Base-by-base conservation (phyloP, 768 basidiomycete species). In the Ephemerocybe angulata region DNA sequence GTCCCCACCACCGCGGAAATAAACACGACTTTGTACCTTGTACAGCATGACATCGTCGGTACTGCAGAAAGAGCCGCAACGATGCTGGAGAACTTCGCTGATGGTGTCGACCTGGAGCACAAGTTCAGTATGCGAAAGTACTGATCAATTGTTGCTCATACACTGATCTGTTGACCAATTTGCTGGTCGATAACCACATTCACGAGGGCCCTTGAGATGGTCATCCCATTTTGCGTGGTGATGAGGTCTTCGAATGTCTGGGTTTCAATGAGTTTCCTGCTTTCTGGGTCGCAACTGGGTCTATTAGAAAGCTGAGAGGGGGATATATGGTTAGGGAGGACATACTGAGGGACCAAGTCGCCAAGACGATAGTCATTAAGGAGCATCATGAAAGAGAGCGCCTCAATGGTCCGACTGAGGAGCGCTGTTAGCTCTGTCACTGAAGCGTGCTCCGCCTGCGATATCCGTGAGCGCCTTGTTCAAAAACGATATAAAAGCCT, bases 111-210 rank as follows among this genome's bases (percentile, higher is more conserved):
- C 91, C 94, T 96, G 30, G 55, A 54, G 13, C n/a, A 60, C 50
- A 57, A 50, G 13, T n/a, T 58, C 37, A 57, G 50, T 22, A 25
- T 29, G 31, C 52, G 13, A 13, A n/a, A 31, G 17, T 58, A 50
- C 56, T 59, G 31, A 62, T 37, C 12, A 22, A 15, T 8, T 6
- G 48, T 49, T 21, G 19, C 25, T 68, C 89, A 62, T 68, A 95
- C 94, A 60, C 91, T 93, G 50, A 94, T 90, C 66, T 98, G 94
- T 66, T 96, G 93, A 21, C 91, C 91, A 61, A 98, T 98, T 68
- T 99, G 97, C 66, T 96, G 93, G 69, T 99, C 92, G 61, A 99
- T 98, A 60, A 99, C 84, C 29, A 95, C 87, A 59, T 96, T 98
- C 11, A 98, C 95, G 37, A 99, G 73, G 12, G 87, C 87, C 60